These are phyloP conservation scores for Tremellales sp. DNA, from an alignment of 1,284 basidiomycete species.

Conservation along the genomic window DNA sequence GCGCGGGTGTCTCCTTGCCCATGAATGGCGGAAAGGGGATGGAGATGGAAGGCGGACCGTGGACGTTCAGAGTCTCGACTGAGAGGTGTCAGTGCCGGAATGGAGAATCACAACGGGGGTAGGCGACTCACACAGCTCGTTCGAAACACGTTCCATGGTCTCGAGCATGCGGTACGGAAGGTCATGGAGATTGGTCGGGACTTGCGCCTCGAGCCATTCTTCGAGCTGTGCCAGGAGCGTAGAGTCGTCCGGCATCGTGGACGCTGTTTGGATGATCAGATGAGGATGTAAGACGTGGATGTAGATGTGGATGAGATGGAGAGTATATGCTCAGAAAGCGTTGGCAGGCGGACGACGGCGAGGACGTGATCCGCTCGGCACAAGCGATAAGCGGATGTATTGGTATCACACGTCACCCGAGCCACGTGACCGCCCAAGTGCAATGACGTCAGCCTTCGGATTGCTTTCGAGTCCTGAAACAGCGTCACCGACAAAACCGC, in stretches of 20 bases:
- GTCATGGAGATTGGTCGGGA: slow-evolving; percentile 43
- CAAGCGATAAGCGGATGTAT: no score
- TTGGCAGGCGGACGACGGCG: no score
- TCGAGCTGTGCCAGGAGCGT: slow-evolving; percentile 45
- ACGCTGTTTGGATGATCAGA: background rate
- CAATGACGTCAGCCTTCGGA: no score
- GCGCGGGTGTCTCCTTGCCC: slow-evolving; percentile 27
- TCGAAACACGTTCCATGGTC: slow-evolving; percentile 42
- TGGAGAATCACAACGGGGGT: background rate
- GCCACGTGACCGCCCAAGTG: no score
- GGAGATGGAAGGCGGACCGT: slow-evolving; percentile 43
- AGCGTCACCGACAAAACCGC: no score
- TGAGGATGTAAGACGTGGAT: background rate
- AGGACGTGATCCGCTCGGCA: no score
- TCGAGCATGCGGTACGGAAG: slow-evolving; percentile 44
- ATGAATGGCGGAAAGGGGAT: slow-evolving; percentile 46
- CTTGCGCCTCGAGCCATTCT: slow-evolving; percentile 44
- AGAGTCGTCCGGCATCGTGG: slow-evolving; percentile 37
- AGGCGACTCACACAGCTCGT: slow-evolving; percentile 42
- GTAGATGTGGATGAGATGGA: slow-evolving; percentile 30
- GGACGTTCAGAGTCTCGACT: slow-evolving; percentile 46
- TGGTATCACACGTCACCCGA: no score
- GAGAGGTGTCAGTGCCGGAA: background rate
- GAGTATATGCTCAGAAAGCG: no score
- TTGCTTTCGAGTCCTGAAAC: no score